Base-by-base conservation (phyloP, 345 rosid species). In the Anastatica hierochuntica region DNA sequence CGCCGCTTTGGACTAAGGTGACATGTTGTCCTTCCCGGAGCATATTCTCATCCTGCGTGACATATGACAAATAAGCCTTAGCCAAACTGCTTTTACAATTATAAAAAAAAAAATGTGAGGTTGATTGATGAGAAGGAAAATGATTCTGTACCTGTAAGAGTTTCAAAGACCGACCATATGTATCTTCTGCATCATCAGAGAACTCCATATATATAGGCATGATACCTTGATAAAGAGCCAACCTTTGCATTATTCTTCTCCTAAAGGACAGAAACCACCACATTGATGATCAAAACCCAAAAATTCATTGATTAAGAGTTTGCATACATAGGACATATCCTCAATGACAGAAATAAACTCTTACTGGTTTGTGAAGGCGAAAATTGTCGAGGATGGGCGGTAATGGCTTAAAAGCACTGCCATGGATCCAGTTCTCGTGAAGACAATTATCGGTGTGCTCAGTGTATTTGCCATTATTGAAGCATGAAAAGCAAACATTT, bases 401-500 rank as follows among this genome's bases (percentile, higher is more conserved):
- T 81, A 92, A 69, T 88, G 98, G 75, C 98, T 88, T 58, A 92
- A 69, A 41, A 92, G 64, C 37, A 85, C 77, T 56, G 95, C 85
- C 98, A 88, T 92, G 74, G 81, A 92, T 57, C 98, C 98, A 38
- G 90, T 82, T 75, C 84, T 84, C 16, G 98, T 92, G 79, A 92
- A 92, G 72, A 92, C 98, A 60, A 92, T 90, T 29, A 82, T 83
- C 39, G 95, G 85, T 52, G 88, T 90, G 64, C 85, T 95, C 49
- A 92, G 98, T 3, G 95, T 92, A 80, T 92, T 92, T 23, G 98
- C 85, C 97, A 88, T 92, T 88, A 88, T 88, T 56, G 98, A 85
- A 42, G 98, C 98, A 64, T 92, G 98, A 72, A 85, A 88, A 29
- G 97, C 98, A 81, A 92, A 92, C 97, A 92, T 92, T 79, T 88